Evolutionary conservation across 2,329 filamentous ascomycete species (phyloP).

Genomic region (Cladosporium sp.): DNA sequence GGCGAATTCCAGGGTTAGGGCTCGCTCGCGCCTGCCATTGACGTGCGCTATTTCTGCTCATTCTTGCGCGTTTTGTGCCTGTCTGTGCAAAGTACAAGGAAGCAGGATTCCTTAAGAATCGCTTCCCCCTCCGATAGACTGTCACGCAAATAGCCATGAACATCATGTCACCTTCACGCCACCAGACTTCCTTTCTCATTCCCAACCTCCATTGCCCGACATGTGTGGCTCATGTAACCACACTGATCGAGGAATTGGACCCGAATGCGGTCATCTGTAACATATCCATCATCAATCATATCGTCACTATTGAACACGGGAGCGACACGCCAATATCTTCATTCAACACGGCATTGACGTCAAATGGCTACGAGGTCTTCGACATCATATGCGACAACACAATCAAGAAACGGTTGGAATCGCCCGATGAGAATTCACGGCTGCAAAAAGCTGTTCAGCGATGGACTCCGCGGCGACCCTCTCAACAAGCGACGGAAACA

Average conservation of each 20-base stretch:
- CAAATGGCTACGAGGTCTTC: conserved; percentile 23
- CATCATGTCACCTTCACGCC: background rate
- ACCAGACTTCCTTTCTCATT: conserved; percentile 58
- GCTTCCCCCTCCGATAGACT: background rate
- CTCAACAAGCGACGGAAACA: conserved; percentile 4
- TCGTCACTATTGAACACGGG: conserved; percentile 51
- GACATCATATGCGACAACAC: conserved; percentile 10
- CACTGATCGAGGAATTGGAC: conserved; percentile 39
- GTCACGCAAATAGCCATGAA: background rate
- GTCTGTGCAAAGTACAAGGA: background rate
- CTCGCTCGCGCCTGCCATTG: background rate
- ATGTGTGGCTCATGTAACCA: conserved; percentile 64
- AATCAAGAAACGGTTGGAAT: background rate
- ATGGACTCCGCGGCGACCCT: conserved; percentile 14
- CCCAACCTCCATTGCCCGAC: conserved; percentile 75
- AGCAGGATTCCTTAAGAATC: background rate
- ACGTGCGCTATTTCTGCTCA: background rate
- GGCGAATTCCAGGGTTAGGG: background rate
- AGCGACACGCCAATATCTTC: background rate
- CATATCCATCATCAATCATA: conserved; percentile 67
- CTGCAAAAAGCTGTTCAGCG: conserved; percentile 18
- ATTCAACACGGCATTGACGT: conserved; percentile 42
- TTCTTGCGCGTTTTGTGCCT: background rate
- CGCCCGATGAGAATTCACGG: background rate
- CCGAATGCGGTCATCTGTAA: conserved; percentile 56